Conservation (phyloP, 192 early-diverging fungal genomes). For the Coemansia sp. region DNA sequence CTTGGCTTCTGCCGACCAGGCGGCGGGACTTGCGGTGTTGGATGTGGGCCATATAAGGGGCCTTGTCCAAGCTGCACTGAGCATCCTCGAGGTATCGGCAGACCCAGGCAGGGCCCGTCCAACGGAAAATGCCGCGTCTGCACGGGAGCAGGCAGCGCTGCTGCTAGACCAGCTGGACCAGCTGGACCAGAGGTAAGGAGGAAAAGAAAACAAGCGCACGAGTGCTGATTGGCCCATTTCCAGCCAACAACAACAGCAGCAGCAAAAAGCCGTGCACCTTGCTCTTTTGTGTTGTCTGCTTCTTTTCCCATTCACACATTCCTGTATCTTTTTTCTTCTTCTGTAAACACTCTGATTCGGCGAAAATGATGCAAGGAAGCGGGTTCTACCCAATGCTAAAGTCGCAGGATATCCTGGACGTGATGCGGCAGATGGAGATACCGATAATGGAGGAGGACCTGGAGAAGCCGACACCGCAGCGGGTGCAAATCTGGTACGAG, state of each 20-base stretch:
- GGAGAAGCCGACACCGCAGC: slow-evolving; percentile 60
- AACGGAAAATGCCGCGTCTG: too few species aligned
- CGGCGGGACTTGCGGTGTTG: background rate
- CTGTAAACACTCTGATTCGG: too few species aligned
- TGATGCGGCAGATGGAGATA: slow-evolving; percentile 72
- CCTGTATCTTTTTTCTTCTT: too few species aligned
- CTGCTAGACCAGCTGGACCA: too few species aligned
- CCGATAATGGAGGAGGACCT: slow-evolving; percentile 67
- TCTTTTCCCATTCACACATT: background rate
- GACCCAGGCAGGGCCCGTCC: background rate
- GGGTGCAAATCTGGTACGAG: slow-evolving; percentile 67
- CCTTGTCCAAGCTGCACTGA: background rate
- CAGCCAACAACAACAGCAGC: background rate
- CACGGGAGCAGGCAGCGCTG: too few species aligned
- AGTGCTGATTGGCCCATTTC: too few species aligned
- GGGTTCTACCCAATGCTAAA: slow-evolving; percentile 66
- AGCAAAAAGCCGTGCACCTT: background rate
- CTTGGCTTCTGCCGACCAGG: background rate
- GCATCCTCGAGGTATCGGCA: background rate
- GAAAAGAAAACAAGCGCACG: too few species aligned
- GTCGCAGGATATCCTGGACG: slow-evolving; percentile 64
- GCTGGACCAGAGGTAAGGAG: too few species aligned
- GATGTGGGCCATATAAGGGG: background rate
- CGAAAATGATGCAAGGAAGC: slow-evolving; percentile 27
- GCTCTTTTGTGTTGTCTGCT: background rate